These are phyloP conservation scores for Trypanosoma melophagium DNA, from an alignment of 208 protist species.

Conservation along the genomic window DNA sequence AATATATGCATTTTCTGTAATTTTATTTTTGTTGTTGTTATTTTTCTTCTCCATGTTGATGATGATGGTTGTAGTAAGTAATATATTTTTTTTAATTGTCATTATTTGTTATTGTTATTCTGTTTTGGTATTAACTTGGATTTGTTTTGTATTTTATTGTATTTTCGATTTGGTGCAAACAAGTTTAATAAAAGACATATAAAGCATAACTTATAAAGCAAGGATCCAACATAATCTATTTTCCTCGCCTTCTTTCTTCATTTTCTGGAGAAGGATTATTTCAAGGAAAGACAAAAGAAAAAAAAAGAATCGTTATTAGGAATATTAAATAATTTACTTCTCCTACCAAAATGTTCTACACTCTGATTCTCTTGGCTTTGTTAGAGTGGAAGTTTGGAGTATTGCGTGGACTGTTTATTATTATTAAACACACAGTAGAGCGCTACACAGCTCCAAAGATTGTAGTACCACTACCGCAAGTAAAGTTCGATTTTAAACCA, in stretches of 20 bases:
- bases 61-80: neutral
- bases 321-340: neutral
- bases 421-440: conserved; percentile 54
- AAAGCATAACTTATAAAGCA: neutral
- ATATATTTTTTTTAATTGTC: neutral
- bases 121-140: neutral
- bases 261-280: neutral
- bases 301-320: neutral
- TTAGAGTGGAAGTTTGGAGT: conserved; percentile 62
- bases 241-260: neutral
- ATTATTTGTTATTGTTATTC: neutral
- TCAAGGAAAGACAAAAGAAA: neutral
- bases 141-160: neutral
- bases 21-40: too few species aligned
- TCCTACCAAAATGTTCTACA: conserved; percentile 19
- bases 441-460: conserved; percentile 83
- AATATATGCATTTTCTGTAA: too few species aligned
- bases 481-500: conserved; percentile 54
- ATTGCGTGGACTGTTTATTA: conserved; percentile 45
- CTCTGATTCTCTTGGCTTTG: conserved; percentile 8
- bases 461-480: conserved; percentile 54
- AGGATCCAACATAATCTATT: neutral
- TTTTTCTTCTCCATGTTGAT: neutral
- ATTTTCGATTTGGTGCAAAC: neutral
- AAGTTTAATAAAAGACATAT: neutral